phyloP scores from a whole-genome alignment of 2,329 filamentous ascomycete genomes.

The Fusarium xyrophilum region DNA sequence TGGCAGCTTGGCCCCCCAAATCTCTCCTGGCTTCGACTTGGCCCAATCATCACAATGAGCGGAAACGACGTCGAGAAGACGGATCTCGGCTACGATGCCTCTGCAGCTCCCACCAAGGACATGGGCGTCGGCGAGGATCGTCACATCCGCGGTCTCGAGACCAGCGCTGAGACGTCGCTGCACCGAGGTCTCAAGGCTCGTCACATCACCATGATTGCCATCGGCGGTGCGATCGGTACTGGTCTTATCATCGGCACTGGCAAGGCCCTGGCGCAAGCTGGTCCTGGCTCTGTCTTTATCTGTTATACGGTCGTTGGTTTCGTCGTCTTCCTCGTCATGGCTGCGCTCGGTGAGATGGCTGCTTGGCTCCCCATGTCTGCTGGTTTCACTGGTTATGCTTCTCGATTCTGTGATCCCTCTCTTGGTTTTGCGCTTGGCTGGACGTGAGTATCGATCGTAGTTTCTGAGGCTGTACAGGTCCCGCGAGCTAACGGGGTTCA shows the following conservation, averaged over 20 bases:
- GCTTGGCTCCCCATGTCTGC: conserved; percentile 79
- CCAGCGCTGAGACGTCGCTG: conserved; percentile 55
- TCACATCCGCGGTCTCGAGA: conserved; percentile 58
- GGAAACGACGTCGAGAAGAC: conserved; percentile 40
- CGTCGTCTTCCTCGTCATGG: conserved; percentile 83
- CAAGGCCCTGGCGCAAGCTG: conserved; percentile 59
- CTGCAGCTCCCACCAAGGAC: conserved; percentile 13
- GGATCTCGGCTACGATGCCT: conserved; percentile 35
- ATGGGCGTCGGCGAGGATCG: conserved; percentile 37
- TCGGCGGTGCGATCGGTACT: conserved; percentile 77
- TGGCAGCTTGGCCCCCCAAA: conserved; percentile 17
- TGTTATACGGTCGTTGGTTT: conserved; percentile 73
- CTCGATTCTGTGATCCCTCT: conserved; percentile 79
- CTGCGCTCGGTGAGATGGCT: conserved; percentile 82
- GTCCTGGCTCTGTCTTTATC: conserved; percentile 73
- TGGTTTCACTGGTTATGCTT: conserved; percentile 83
- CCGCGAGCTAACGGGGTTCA: conserved; percentile 34
- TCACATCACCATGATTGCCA: conserved; percentile 68
- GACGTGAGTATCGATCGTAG: conserved; percentile 64
- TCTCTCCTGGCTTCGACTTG: not conserved
- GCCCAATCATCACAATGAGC: conserved; percentile 4
- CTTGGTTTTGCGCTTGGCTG: conserved; percentile 81
- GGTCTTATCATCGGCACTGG: conserved; percentile 76
- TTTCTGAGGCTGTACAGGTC: not conserved
- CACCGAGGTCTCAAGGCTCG: conserved; percentile 62